Base-by-base conservation (phyloP, 2,329 filamentous ascomycete species). In the Coleophoma crateriformis region DNA sequence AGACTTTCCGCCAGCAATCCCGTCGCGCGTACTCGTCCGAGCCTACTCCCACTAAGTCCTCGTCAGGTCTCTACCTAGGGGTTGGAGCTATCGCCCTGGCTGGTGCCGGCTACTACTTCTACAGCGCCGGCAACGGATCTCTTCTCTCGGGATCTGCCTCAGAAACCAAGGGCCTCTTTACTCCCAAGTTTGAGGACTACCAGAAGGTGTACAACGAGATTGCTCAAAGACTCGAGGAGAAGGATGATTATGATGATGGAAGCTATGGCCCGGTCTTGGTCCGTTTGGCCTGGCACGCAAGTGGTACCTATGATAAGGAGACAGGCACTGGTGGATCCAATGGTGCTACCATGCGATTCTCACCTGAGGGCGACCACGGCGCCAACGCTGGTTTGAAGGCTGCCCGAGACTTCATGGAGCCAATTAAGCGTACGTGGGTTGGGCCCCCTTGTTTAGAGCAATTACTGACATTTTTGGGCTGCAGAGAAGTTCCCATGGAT, bases 161-260 rank as follows among this genome's bases (percentile, higher is more conserved):
- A 46, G 65, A 73, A 51, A 71, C 71, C 59, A 72, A 75, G 57
- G 64, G 67, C 62, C 67, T 81, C 59, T 86, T 92, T 73, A 80
- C 75, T 46, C 89, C 90, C 53, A 87, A 81, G 64, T 82, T 87
- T 71, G 84, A 86, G 62, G 90, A 99, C 72, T 97, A 96, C 77
- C 90, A 96, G 77, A 87, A 88, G 71, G 89, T 97, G 48, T 97
- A 97, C 76, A 81, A 96, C 68, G 85, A 85, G 65, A 84, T 97
- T 61, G 91, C 92, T 49, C 72, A 76, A 64, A 78, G 78, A 53
- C 76, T 97, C 49, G 85, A 94, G 70, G 88, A 96, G 73, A 84
- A 95, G 67, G 89, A 94, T 61, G 87, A 96, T 59, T 97, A 97
- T 68, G 92, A 97, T 64, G 92, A 99, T 69, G 92, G 94, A 60